Conservation (phyloP, 2,329 filamentous ascomycete species). For the Capronia americana region DNA sequence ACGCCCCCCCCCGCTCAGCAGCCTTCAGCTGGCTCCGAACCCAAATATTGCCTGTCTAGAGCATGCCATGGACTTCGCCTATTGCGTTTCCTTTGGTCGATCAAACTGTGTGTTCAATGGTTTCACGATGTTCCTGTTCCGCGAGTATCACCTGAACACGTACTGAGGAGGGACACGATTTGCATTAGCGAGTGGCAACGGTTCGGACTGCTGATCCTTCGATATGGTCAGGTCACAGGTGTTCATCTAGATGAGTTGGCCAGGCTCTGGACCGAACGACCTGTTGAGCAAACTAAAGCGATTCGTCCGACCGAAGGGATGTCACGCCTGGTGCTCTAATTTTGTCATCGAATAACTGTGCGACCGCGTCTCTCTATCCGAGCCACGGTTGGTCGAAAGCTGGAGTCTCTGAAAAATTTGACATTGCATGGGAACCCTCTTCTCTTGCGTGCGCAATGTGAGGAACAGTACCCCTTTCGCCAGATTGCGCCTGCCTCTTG, state of each 20-base stretch:
- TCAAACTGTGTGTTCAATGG: background rate
- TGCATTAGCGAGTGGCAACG: constrained; percentile 2
- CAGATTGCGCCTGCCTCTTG: background rate
- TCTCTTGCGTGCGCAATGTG: background rate
- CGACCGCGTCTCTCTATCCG: background rate
- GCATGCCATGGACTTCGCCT: background rate
- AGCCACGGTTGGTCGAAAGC: background rate
- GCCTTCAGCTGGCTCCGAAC: background rate
- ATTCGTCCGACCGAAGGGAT: background rate
- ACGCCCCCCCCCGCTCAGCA: background rate
- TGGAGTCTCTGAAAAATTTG: background rate
- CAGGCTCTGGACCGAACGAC: background rate
- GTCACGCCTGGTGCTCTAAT: background rate
- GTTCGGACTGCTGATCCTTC: background rate
- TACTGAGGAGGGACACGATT: background rate
- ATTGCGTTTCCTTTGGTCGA: background rate
- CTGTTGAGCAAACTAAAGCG: background rate
- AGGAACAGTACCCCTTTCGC: background rate
- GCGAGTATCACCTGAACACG: constrained; percentile 2
- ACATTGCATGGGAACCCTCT: background rate
- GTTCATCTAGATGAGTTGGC: background rate
- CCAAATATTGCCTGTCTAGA: background rate
- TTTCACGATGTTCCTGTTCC: background rate
- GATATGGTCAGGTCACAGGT: background rate
- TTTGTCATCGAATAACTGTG: background rate